Base-by-base conservation (phyloP, 345 rosid genomes). In the Brassica cretica region DNA sequence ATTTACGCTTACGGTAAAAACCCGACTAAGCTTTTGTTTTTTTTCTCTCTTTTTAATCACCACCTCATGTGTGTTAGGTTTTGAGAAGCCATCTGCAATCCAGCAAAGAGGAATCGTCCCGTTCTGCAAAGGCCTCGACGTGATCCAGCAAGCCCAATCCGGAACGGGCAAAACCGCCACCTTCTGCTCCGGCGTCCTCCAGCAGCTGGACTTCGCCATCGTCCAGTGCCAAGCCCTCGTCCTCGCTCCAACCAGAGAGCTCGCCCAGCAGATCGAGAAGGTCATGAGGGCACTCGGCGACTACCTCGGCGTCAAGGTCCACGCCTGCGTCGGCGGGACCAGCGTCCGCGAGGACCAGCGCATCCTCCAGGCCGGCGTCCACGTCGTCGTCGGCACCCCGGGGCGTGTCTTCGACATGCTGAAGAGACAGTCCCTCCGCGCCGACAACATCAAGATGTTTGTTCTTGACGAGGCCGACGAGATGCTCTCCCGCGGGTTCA, bases 221-320 rank as follows among this genome's bases (percentile, higher is more conserved):
- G 60, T 53, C 60, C 60, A 53, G 60, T 53, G 60, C 60, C 60
- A 53, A 4, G 60, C 60, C 8, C 24, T 53, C 4, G 60, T 53
- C 2, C 60, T 53, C 1, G 60, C 60, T 2, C 60, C 60, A 0
- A 53, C 60, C 24, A 53, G 60, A 16, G 60, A 53, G 60, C 60
- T 53, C 60, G 60, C 60, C 24, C 60, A 53, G 60, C 60, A 53
- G 60, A 53, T 53, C 19, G 60, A 53, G 60, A 53, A 53, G 24
- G 60, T 53, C 60, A 53, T 53, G 60, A 53, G 60, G 60, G 60
- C 60, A 3, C 24, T 53, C 10, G 60, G 60, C 1, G 60, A 53
- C 19, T 53, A 53, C 60, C 60, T 53, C 2, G 60, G 60, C 9
- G 60, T 53, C 24, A 53, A 53, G 60, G 60, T 53, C 8, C 60